These are phyloP conservation scores for Arctium lappa DNA, from an alignment of 129 eudicot species.

Conservation along the genomic window DNA sequence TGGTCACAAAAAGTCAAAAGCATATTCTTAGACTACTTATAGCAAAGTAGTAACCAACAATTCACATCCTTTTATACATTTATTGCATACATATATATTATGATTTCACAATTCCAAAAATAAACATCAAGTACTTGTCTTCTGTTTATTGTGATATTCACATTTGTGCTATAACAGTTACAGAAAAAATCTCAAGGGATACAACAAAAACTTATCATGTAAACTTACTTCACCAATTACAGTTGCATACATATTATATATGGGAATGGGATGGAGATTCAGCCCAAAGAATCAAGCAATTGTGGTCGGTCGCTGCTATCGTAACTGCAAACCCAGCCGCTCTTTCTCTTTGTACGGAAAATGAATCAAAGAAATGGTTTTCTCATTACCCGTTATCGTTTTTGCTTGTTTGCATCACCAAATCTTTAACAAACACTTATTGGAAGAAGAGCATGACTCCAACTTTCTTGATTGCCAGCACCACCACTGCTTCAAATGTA, in stretches of 20 bases:
- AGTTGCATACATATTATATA: slow-evolving; percentile 14
- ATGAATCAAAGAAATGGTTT: slow-evolving; percentile 38
- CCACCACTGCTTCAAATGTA: slow-evolving; percentile 28
- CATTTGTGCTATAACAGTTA: slow-evolving; percentile 27
- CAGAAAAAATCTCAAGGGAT: neutral
- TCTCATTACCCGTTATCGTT: slow-evolving; percentile 18
- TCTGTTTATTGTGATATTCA: slow-evolving; percentile 26
- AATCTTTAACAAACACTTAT: slow-evolving; percentile 16
- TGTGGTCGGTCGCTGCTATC: neutral
- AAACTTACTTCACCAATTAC: slow-evolving; percentile 16
- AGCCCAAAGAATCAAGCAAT: slow-evolving; percentile 28
- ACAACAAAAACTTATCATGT: slow-evolving; percentile 15
- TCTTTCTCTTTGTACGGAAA: slow-evolving; percentile 27
- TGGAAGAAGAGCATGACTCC: slow-evolving; percentile 30
- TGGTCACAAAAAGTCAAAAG: no score
- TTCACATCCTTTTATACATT: slow-evolving; percentile 1
- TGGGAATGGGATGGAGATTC: slow-evolving; percentile 20
- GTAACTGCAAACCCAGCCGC: slow-evolving; percentile 22
- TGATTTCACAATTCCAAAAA: slow-evolving; percentile 10
- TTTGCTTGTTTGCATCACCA: slow-evolving; percentile 26
- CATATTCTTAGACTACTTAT: no score
- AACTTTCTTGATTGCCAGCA: slow-evolving; percentile 24
- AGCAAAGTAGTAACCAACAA: neutral
- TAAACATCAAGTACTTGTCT: neutral
- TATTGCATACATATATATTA: slow-evolving; percentile 2